These are phyloP conservation scores for Picochlorum sp. DNA, from an alignment of 139 green algal species.

Conservation along the genomic window DNA sequence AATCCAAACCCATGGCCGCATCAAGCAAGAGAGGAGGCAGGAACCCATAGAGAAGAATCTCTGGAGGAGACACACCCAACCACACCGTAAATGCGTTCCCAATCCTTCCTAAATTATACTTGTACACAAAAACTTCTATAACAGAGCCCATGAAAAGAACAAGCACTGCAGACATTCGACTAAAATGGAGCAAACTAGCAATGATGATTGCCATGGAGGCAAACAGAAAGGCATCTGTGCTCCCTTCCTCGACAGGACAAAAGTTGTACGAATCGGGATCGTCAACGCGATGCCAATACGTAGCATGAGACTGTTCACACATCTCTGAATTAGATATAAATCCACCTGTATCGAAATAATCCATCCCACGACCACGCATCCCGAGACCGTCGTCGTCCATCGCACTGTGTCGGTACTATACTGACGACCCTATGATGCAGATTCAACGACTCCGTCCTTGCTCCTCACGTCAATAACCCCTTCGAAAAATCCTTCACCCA, in stretches of 20 bases:
- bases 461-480: no score
- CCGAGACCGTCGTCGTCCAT: no score
- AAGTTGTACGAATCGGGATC: not conserved
- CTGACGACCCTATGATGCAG: no score
- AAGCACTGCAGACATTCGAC: not conserved
- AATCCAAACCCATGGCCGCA: constrained; percentile 61
- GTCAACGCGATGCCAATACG: not conserved
- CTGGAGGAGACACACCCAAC: constrained; percentile 41
- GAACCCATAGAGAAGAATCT: constrained; percentile 83
- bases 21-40: constrained; percentile 59
- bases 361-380: no score
- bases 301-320: not conserved
- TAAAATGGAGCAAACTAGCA: not conserved
- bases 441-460: no score
- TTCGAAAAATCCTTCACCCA: no score
- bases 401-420: no score
- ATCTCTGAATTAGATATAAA: not conserved
- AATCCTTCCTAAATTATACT: constrained; percentile 52
- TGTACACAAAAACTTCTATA: constrained; percentile 38
- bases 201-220: not conserved
- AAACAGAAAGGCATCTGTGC: constrained; percentile 1
- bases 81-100: constrained; percentile 71
- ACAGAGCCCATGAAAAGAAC: constrained; percentile 24
- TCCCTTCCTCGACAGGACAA: not conserved
- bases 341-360: not conserved